Percentiles rank a stretch among this genome's conserved stretches.
Conservation (phyloP, 495 filamentous ascomycete genomes). For the Recurvomyces mirabilis region DNA sequence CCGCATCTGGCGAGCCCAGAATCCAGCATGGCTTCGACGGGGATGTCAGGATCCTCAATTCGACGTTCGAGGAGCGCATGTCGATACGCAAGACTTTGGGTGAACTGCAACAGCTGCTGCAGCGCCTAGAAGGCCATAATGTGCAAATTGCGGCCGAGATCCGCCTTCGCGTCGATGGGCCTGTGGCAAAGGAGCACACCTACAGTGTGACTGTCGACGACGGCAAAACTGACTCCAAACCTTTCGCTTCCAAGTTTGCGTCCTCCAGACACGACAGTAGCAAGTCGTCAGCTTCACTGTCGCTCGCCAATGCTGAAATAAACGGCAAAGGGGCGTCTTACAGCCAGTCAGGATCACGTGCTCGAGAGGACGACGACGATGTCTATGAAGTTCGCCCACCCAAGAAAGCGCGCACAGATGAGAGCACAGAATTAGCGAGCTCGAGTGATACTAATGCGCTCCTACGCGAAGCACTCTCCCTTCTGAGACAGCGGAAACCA, state of each 20-base stretch:
- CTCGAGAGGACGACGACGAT: slow-evolving; percentile 6
- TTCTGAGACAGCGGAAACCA: not conserved
- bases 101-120: slow-evolving; percentile 3
- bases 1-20: not conserved
- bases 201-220: slow-evolving; percentile 11
- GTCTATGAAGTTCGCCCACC: slow-evolving; percentile 2
- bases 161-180: not conserved
- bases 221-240: not conserved
- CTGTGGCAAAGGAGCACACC: slow-evolving; percentile 5
- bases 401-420: slow-evolving; percentile 1
- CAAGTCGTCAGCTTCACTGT: no score
- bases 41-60: slow-evolving; percentile 10
- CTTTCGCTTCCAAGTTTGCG: not conserved
- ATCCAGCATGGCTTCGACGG: slow-evolving; percentile 15
- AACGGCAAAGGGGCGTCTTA: no score
- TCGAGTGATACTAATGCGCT: not conserved
- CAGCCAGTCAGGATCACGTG: not conserved
- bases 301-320: no score
- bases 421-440: not conserved
- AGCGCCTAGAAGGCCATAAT: not conserved
- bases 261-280: not conserved
- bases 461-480: not conserved
- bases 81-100: slow-evolving; percentile 5
- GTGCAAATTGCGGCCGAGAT: slow-evolving; percentile 10
- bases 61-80: slow-evolving; percentile 1